Base-by-base conservation (phyloP, 805 yeast species). In the Scheffersomyces coipomensis region DNA sequence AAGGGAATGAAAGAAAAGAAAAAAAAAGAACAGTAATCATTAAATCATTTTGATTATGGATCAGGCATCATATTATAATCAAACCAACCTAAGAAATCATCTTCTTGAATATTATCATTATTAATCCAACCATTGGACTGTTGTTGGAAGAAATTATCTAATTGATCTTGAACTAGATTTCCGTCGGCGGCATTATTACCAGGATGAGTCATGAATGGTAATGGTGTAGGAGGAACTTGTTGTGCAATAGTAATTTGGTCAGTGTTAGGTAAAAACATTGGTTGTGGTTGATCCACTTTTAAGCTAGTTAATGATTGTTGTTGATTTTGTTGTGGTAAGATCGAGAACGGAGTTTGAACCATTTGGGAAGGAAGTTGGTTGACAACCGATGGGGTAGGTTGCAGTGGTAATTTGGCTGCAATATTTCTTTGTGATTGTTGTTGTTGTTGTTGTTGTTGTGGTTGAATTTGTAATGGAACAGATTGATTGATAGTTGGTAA, bases 41-140 rank as follows among this genome's bases (percentile, higher is more conserved):
- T n/a, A n/a, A n/a, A n/a, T n/a, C n/a, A n/a, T n/a, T n/a, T n/a
- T n/a, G n/a, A n/a, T 27, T 19, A 39, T 10, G 33, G 39, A 27
- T 53, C 55, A 16, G 53, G 55, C 34, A 55, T 43, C 48, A 55
- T 48, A 52, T 84, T 84, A 58, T 81, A 80, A 56, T 88, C 96
- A 68, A 90, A 85, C 96, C 96, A 90, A 10, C 97, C 97, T 34
- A 90, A 66, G 53, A 90, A 85, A 56, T 90, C 97, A 55, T 90
- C 97, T 37, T 81, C 87, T 23, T 65, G 68, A 40, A 62, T 54
- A 37, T 62, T 66, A 26, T 62, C 60, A 39, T 81, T 83, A 54
- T 87, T 89, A 56, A 83, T 75, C 96, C 95, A 88, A 22, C 88
- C 90, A 24, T 83, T 79, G 19, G 89, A 85, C 49, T 86, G 93